Evolutionary conservation across 225 moss, liverwort and hornwort genomes (phyloP), one percentile per base, ranked within the genome.

Genomic region (Physcomitrium patens): DNA sequence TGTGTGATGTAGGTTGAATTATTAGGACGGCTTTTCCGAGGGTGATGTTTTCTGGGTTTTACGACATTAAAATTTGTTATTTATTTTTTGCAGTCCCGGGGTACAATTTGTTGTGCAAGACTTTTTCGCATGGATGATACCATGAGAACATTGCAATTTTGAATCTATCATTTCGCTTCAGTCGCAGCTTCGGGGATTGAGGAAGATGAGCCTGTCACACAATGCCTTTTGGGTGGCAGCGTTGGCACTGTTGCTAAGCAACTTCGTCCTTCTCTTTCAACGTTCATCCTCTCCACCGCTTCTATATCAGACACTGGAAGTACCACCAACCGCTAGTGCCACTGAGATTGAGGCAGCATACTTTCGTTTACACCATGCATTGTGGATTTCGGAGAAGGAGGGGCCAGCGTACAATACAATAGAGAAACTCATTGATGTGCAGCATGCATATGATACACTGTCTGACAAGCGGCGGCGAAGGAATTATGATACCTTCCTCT

Each of bases 401-500:
- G 63, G 76, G 13, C 68, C 63, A 5, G 70, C 11, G 44, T 63
- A 58, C 37, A 51, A 55, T 50, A 68, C 45, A 43, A 57, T 48
- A 15, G 68, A 44, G 58, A 79, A 68, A 51, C 76, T 83, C 17
- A 51, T 73, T 27, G 63, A 94, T 77, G 70, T 92, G 37, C 80
- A 89, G 71, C 92, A 92, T 84, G 92, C 90, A 12, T 89, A 85
- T 64, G 67, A 78, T 45, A 82, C 87, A 17, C 81, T 94, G 19
- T 90, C 90, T 41, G 73, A 92, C 73, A 54, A 69, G 57, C 59
- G 81, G 23, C 82, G 78, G 10, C 88, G 94, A 41, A 80, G 85
- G 83, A 88, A 86, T 57, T 94, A 94, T 72, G 94, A 94, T 61
- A 75, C 68, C 47, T 94, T 91, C 71, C 69, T 65, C 5, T 67